Base-by-base conservation (phyloP, 1,139 yeast genomes). In the Blastobotrys illinoisensis region DNA sequence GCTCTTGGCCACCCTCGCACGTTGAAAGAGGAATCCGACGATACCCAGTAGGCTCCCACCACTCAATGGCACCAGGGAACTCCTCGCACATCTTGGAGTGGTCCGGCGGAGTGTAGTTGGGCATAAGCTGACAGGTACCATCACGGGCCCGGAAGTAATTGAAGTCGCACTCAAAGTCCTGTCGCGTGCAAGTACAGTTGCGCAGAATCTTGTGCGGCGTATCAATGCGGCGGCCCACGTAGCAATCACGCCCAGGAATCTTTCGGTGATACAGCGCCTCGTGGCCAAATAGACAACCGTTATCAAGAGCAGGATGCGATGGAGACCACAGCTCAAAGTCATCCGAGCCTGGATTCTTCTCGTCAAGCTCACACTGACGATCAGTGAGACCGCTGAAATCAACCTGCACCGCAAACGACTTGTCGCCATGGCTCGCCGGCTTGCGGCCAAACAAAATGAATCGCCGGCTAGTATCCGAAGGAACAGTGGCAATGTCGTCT, bases 81-180 rank as follows among this genome's bases (percentile, higher is more conserved):
- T 74, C 73, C 45, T 71, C 71, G 68, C 99, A 95, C 57, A 81
- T 75, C 50, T 78, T 83, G 9, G 79, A 75, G 49, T 84, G 83
- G 61, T 86, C 89, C 6, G 80, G 77, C 9, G 96, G 88, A 6
- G 78, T 66, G 46, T 82, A 73, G 0, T 97, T 97, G 5, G 78
- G 73, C 13, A 89, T 86, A 49, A 91, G 77, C 66, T 85, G 84
- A 73, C 99, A 95, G 0, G 96, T 86, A 18, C 96, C 95, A 67
- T 90, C 97, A 1, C 68, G 66, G 43, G 82, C 84, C 59, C 86
- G 80, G 57, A 71, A 81, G 68, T 76, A 91, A 71, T 91, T 91
- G 74, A 82, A 88, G 67, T 93, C 99, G 78, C 99, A 93, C 71
- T 93, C 99, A 66, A 77, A 95, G 70, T 93, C 99, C 55, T 81